Conservation (phyloP, 2,329 filamentous ascomycete genomes). For the Phaeoacremonium minimum region DNA sequence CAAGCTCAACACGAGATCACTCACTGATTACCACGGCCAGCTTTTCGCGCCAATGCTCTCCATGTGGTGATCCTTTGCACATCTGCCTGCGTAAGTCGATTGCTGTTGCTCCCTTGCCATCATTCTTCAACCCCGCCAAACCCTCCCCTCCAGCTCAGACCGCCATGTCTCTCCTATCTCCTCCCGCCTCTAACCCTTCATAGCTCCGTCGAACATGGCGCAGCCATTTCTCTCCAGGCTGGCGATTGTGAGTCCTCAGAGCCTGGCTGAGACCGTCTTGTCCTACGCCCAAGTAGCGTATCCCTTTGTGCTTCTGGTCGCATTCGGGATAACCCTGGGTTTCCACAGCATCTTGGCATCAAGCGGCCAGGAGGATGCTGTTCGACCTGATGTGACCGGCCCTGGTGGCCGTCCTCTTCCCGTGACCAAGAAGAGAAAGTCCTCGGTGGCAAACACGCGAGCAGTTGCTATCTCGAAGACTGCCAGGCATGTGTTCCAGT, state of each 20-base stretch:
- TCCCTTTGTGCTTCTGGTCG: conserved; percentile 44
- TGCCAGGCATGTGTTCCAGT: conserved; percentile 70
- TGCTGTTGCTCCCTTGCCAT: neutral
- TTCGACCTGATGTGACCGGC: conserved; percentile 55
- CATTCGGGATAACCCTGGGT: conserved; percentile 46
- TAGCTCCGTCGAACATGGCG: too few species aligned
- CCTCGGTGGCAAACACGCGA: conserved; percentile 19
- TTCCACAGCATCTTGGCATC: conserved; percentile 49
- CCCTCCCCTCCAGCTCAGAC: neutral
- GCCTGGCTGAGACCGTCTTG: conserved; percentile 35
- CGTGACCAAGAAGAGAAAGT: conserved; percentile 52
- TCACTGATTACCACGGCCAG: conserved; percentile 10
- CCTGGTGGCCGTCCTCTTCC: conserved; percentile 87
- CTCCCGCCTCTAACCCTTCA: conserved; percentile 3
- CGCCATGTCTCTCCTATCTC: neutral
- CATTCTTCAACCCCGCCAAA: conserved; percentile 6
- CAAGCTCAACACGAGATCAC: conserved; percentile 12
- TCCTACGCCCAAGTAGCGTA: conserved; percentile 46
- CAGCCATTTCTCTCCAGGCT: conserved; percentile 3
- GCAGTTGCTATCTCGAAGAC: conserved; percentile 38
- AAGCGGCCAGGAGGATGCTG: conserved; percentile 41
- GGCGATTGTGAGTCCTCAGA: conserved; percentile 6
- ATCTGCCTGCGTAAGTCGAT: neutral
- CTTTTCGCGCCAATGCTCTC: conserved; percentile 4
- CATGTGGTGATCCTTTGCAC: conserved; percentile 10